Base-by-base conservation (phyloP, 140 eudicot genomes). In the Cichorium intybus region DNA sequence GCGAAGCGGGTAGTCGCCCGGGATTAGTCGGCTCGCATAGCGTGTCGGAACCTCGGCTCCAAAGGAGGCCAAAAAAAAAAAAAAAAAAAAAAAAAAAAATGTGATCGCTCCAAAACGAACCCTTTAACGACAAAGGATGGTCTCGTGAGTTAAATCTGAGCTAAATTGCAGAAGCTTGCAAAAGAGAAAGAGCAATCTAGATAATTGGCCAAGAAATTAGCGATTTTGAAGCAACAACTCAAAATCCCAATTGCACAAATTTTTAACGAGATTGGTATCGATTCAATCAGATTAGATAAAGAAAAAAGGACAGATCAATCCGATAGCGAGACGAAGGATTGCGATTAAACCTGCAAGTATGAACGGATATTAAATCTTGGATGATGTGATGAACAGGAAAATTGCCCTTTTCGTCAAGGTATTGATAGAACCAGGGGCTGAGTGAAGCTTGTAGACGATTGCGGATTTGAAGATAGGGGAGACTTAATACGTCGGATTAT, bases 321-420 rank as follows among this genome's bases (percentile, higher is more conserved):
- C 3, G 61, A 26, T 34, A 16, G 4, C 11, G 7, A 22, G 15
- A 72, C 14, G 34, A 41, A 4, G 24, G 49, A 54, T 55, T 64
- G 72, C 56, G 72, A 64, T 62, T 62, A 28, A 29, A 73, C 78
- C 78, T 64, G 78, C 43, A 45, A 48, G 23, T 22, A 17, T 37
- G 60, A 54, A 54, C 1, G 60, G 46, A 10, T 63, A 31, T 53
- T 50, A 11, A 24, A 49, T 16, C 1, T 24, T 43, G 43, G 63
- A 61, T 37, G 28, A 35, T 45, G 22, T 62, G 65, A 62, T 37
- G 49, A 71, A 52, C 48, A 61, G 56, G 64, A 39, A 45, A 71
- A 1, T 49, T 11, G 28, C 34, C 4, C 37, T 60, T 22, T 48
- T 71, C 46, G 69, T 60, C 62, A 60, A 71, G 57, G 5, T 43